phyloP scores from a whole-genome alignment of 352 stramenopile genomes.

The Globisporangium canariense region DNA sequence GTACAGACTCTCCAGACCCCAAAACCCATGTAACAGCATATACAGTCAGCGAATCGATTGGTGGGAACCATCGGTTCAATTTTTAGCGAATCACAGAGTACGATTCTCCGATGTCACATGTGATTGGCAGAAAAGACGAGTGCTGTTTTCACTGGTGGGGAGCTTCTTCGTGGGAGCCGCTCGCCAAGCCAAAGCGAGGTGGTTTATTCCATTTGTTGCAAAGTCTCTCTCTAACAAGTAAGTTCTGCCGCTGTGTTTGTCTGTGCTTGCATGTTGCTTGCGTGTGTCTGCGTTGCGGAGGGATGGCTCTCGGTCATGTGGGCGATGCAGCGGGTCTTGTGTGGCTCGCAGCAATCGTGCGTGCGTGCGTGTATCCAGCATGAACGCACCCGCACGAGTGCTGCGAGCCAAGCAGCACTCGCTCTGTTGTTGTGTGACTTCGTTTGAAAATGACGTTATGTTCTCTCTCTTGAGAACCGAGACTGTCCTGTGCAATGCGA shows the following conservation, averaged over 20 bases:
- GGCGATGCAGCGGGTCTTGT: not conserved
- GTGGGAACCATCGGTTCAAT: slow-evolving; percentile 18
- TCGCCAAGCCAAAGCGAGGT: not conserved
- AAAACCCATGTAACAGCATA: slow-evolving; percentile 18
- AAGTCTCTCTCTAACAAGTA: slow-evolving; percentile 87
- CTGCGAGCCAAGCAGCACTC: not conserved
- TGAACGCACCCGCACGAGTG: not conserved
- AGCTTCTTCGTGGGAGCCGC: slow-evolving; percentile 8
- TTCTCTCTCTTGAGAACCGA: slow-evolving; percentile 84
- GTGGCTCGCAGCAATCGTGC: not conserved
- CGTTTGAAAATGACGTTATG: slow-evolving; percentile 52
- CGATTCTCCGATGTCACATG: no score
- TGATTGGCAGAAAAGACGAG: slow-evolving; percentile 20
- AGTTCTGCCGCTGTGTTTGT: slow-evolving; percentile 29
- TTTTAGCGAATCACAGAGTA: slow-evolving; percentile 24
- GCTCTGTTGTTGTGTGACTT: slow-evolving; percentile 19
- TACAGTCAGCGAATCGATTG: slow-evolving; percentile 22
- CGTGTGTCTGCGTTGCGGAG: not conserved
- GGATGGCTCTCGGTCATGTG: not conserved
- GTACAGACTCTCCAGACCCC: not conserved
- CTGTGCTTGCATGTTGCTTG: slow-evolving; percentile 7
- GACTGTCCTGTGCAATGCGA: slow-evolving; percentile 84
- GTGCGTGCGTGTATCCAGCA: no score
- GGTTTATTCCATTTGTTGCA: slow-evolving; percentile 71
- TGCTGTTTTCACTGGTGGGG: slow-evolving; percentile 44